Conservation (phyloP, 345 rosid genomes). For the Salix arbutifolia region DNA sequence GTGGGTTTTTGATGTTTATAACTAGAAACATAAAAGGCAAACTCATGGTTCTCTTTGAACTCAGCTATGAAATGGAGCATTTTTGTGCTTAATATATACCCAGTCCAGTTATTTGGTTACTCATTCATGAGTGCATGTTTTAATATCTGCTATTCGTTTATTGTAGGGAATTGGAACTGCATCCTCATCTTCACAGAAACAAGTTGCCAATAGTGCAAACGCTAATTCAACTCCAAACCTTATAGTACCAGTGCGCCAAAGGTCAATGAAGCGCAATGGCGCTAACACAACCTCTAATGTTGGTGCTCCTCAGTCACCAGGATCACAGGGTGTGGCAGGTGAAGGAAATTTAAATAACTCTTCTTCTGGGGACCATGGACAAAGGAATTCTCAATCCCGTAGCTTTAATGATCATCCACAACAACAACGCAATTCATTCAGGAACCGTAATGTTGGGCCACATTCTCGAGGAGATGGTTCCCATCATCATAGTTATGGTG, state of each 20-base stretch:
- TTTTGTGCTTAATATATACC: background rate
- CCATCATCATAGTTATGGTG: constrained; percentile 64
- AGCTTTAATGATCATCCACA: constrained; percentile 46
- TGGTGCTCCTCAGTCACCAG: constrained; percentile 36
- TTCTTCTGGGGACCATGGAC: constrained; percentile 53
- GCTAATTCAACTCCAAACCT: constrained; percentile 35
- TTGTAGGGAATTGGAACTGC: constrained; percentile 38
- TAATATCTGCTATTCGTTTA: background rate
- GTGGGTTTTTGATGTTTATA: background rate
- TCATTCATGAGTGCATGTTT: background rate
- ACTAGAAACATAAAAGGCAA: background rate
- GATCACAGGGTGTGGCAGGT: constrained; percentile 27
- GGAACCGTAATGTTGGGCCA: constrained; percentile 51
- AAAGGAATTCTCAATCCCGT: constrained; percentile 52
- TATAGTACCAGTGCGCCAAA: constrained; percentile 31
- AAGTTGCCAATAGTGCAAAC: constrained; percentile 27
- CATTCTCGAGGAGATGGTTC: constrained; percentile 57
- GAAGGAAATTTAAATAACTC: constrained; percentile 35
- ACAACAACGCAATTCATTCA: constrained; percentile 58
- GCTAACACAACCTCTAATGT: constrained; percentile 34
- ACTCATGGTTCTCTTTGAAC: background rate
- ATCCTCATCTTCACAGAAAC: constrained; percentile 32
- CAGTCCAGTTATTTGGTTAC: background rate
- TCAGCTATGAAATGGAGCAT: background rate
- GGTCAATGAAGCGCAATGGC: constrained; percentile 39